Evolutionary conservation across 2,329 filamentous ascomycete genomes (phyloP).

Genomic region (Penicillium griseofulvum): DNA sequence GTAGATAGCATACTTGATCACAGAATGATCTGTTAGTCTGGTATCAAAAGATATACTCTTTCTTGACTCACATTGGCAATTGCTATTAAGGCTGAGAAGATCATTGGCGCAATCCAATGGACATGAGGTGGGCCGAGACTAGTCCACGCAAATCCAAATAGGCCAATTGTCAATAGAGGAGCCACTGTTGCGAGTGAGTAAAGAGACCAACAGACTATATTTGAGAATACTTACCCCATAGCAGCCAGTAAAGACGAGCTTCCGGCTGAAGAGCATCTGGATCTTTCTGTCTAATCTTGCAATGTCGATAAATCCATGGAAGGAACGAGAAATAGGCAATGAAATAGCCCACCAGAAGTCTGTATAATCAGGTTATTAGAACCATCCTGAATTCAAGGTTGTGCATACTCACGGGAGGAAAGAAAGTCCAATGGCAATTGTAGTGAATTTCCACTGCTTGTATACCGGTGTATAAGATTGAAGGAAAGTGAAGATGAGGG

Average conservation of each 20-base stretch:
- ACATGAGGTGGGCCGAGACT: constrained; percentile 53
- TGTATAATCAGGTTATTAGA: constrained; percentile 11
- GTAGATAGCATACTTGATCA: constrained; percentile 49
- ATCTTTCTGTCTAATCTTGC: constrained; percentile 40
- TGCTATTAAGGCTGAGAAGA: constrained; percentile 58
- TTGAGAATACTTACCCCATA: constrained; percentile 45
- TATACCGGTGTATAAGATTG: constrained; percentile 62
- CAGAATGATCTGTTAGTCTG: not conserved
- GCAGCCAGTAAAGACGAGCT: constrained; percentile 57
- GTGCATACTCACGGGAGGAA: constrained; percentile 51
- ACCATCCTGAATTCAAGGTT: not conserved
- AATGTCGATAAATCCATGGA: constrained; percentile 49
- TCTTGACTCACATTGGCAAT: constrained; percentile 56
- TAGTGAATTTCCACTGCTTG: constrained; percentile 57
- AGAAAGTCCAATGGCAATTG: constrained; percentile 48
- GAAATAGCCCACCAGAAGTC: constrained; percentile 56
- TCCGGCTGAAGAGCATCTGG: constrained; percentile 60
- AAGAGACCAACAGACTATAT: not conserved
- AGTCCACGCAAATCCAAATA: constrained; percentile 62
- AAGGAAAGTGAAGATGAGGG: constrained; percentile 65
- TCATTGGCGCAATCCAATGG: constrained; percentile 62
- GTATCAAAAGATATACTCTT: no score
- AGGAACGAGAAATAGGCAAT: constrained; percentile 57
- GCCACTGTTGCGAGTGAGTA: constrained; percentile 40
- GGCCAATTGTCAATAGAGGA: constrained; percentile 57